phyloP scores from a whole-genome alignment of 2,329 filamentous ascomycete species.

The Trichoderma gracile region DNA sequence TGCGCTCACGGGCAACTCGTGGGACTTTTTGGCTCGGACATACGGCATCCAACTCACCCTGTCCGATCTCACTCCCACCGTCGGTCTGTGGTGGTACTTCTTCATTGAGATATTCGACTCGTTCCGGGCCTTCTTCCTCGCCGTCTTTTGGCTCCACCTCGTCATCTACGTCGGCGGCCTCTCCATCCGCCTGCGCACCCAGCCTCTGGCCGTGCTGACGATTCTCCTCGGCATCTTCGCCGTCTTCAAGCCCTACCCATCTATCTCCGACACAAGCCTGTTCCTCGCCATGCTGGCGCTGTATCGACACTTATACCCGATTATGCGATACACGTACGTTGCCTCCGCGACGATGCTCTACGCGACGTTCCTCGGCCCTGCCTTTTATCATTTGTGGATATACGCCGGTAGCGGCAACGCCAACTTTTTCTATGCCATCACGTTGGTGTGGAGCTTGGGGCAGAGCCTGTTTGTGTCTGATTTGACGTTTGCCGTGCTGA shows the following conservation, averaged over 20 bases:
- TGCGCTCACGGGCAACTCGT: slow-evolving; percentile 72
- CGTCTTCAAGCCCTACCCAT: slow-evolving; percentile 96
- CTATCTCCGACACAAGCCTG: slow-evolving; percentile 83
- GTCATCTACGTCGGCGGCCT: slow-evolving; percentile 86
- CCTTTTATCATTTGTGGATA: slow-evolving; percentile 97
- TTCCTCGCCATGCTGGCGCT: slow-evolving; percentile 82
- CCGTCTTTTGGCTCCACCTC: slow-evolving; percentile 96
- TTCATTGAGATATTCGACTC: slow-evolving; percentile 99
- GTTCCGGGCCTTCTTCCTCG: slow-evolving; percentile 94
- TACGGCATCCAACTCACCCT: slow-evolving; percentile 92
- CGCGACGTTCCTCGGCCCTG: slow-evolving; percentile 82
- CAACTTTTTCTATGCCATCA: slow-evolving; percentile 99
- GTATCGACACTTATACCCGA: slow-evolving; percentile 86
- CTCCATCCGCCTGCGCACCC: slow-evolving; percentile 76
- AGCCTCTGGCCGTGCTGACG: slow-evolving; percentile 82
- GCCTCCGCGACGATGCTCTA: slow-evolving; percentile 82
- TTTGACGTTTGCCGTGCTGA: slow-evolving; percentile 79
- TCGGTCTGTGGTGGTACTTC: slow-evolving; percentile 99
- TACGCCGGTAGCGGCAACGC: slow-evolving; percentile 97
- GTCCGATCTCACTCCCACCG: slow-evolving; percentile 90
- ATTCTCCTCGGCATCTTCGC: slow-evolving; percentile 87
- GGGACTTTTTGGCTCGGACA: slow-evolving; percentile 84
- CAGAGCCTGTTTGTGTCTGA: slow-evolving; percentile 86
- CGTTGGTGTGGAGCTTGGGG: slow-evolving; percentile 94
- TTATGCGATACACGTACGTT: slow-evolving; percentile 93